These are phyloP conservation scores for Metarhizium anisopliae DNA, from an alignment of 2,329 filamentous ascomycete species.

Conservation along the genomic window DNA sequence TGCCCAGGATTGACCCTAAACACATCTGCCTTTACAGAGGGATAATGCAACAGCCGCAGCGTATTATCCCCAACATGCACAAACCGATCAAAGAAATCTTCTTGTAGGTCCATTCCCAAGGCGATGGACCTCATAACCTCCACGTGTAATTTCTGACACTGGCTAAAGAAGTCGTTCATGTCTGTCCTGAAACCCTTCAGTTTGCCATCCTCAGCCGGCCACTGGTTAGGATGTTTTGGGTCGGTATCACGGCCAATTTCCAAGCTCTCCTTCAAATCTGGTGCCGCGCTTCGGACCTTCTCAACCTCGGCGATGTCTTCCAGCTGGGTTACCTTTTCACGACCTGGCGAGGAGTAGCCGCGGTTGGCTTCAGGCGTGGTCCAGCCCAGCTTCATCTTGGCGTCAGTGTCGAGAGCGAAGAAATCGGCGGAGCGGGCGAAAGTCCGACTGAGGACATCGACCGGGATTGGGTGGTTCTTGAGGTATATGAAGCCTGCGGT, in stretches of 20 bases:
- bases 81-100: conserved; percentile 67
- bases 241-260: conserved; percentile 56
- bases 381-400: conserved; percentile 63
- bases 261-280: conserved; percentile 56
- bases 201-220: conserved; percentile 47
- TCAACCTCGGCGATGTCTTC: conserved; percentile 47
- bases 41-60: conserved; percentile 69
- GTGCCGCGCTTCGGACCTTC: conserved; percentile 46
- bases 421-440: conserved; percentile 63
- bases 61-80: conserved; percentile 63
- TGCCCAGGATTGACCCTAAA: conserved; percentile 60
- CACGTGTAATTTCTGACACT: conserved; percentile 65
- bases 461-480: conserved; percentile 64
- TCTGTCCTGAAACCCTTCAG: conserved; percentile 54
- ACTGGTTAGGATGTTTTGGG: conserved; percentile 61
- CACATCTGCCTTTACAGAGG: conserved; percentile 53
- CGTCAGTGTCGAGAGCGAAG: conserved; percentile 52
- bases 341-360: conserved; percentile 60
- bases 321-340: conserved; percentile 60
- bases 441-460: conserved; percentile 47
- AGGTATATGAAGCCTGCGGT: conserved; percentile 86
- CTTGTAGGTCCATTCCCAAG: conserved; percentile 65
- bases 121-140: conserved; percentile 80
- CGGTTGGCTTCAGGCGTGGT: conserved; percentile 64
- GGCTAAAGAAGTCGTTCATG: conserved; percentile 68